These are phyloP conservation scores for Helotiales sp. DNA, from an alignment of 2,329 filamentous ascomycete genomes.

Conservation along the genomic window DNA sequence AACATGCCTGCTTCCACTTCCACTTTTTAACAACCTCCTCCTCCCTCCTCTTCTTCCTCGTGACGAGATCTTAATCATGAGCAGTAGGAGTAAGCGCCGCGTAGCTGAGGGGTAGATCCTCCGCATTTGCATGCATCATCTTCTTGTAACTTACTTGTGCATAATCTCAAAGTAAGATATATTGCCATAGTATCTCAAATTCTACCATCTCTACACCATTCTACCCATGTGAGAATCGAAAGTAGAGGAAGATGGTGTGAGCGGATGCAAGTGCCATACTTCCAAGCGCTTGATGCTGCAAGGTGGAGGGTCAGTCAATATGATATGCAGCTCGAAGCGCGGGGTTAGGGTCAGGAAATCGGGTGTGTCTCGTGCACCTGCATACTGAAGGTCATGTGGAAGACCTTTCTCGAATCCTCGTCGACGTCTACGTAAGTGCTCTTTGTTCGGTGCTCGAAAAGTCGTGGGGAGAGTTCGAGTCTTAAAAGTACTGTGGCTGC, in stretches of 20 bases:
- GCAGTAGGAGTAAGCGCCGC: neutral
- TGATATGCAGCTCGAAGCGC: neutral
- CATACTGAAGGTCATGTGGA: too few species aligned
- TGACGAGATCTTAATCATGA: neutral
- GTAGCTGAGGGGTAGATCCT: neutral
- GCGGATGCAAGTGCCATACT: neutral
- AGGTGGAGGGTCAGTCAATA: too few species aligned
- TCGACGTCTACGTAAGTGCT: too few species aligned
- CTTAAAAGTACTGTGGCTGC: too few species aligned
- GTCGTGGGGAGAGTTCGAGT: too few species aligned
- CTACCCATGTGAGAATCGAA: neutral
- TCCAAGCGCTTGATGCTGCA: neutral
- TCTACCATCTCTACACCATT: too few species aligned
- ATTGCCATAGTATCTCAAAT: too few species aligned
- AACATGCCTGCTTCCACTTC: neutral
- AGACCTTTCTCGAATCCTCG: too few species aligned
- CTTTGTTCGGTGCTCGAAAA: too few species aligned
- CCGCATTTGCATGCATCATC: neutral
- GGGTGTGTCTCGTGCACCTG: neutral
- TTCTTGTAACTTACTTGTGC: too few species aligned
- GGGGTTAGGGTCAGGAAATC: neutral
- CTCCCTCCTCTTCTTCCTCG: too few species aligned
- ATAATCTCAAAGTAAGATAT: too few species aligned
- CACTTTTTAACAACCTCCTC: neutral
- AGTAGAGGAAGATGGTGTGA: neutral